Base-by-base conservation (phyloP, 305 asterid species). In the Solanum hybrid region DNA sequence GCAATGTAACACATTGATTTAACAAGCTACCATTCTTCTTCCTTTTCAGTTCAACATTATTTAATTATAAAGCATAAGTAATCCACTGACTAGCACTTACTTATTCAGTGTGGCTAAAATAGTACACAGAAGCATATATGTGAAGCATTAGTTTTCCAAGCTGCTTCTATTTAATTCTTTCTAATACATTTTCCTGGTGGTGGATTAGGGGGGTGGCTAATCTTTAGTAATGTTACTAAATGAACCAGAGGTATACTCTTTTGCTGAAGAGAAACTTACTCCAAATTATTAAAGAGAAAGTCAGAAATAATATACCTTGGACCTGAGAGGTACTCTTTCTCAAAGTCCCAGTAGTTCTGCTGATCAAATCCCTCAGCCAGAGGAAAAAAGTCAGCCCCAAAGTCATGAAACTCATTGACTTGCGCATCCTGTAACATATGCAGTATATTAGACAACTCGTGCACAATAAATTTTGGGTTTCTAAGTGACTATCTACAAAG, bases 271-370 rank as follows among this genome's bases (percentile, higher is more conserved):
- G 76, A 31, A 51, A 83, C 39, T 51, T 29, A 29, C 15, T 82
- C 87, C 87, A 51, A 84, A 17, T 51, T 84, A 65, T 51, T 37
- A 83, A 10, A 87, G 68, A 87, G 68, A 85, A 36, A 78, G 31
- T 73, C 22, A 10, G 20, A 51, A 38, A 78, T 26, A 61, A 70
- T 51, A 89, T 94, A 96, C 98, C 98, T 95, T 89, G 91, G 91
- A 87, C 91, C 92, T 77, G 91, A 86, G 90, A 83, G 75, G 20
- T 88, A 92, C 88, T 92, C 93, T 89, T 91, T 92, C 79, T 91
- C 92, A 87, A 41, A 90, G 75, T 73, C 93, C 88, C 27, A 86
- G 61, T 82, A 70, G 89, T 90, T 92, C 85, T 91, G 91, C 39
- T 90, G 79, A 65, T 90, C 94, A 79, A 91, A 78, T 76, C 89